Evolutionary conservation across 1,284 basidiomycete genomes (phyloP), one percentile per base, ranked within the genome.

Genomic region (Tilletia setariae): DNA sequence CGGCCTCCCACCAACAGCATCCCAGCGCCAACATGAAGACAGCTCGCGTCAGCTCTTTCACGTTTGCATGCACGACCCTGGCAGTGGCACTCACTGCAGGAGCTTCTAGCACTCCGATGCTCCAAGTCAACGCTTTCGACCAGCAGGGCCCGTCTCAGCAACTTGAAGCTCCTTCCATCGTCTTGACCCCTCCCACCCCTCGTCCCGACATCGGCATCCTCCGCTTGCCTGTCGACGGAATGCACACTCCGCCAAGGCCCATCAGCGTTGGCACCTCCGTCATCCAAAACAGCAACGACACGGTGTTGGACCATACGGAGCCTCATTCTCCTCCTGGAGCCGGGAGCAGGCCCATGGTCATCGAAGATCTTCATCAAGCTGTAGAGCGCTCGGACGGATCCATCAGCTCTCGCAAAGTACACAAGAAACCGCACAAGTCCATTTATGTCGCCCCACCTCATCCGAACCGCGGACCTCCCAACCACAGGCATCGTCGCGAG

Each of bases 1-100:
- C 56, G 56, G 56, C 56, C 15, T 53, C 51, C 21, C 21, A 2
- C 28, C 51, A 2, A 23, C 7, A 7, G 1, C 51, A n/a, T 25
- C 1, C 16, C 51, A 25, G 13, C n/a, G 6, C 51, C 51, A 53
- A 53, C 7, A 61, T 40, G 56, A 32, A 19, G 32, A 32, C 32
- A 28, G 30, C 2, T 19, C 56, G 56, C 32, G 32, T 61, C 56
- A 61, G 56, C 56, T 61, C 56, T 2, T 61, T 61, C 56, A 61
- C 56, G 16, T 61, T 61, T 15, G 51, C 51, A 21, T 53, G 51
- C 51, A 53, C 51, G 23, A 53, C 51, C 15, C 51, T 53, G 23
- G 51, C 51, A 21, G 21, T 53, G 23, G 51, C 51, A 6, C 51
- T 53, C 56, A 32, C 16, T 30, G 56, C 56, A 0, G 46, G 16